Base-by-base conservation (phyloP, 371 early-diverging fungal genomes). In the Mortierella sp. region DNA sequence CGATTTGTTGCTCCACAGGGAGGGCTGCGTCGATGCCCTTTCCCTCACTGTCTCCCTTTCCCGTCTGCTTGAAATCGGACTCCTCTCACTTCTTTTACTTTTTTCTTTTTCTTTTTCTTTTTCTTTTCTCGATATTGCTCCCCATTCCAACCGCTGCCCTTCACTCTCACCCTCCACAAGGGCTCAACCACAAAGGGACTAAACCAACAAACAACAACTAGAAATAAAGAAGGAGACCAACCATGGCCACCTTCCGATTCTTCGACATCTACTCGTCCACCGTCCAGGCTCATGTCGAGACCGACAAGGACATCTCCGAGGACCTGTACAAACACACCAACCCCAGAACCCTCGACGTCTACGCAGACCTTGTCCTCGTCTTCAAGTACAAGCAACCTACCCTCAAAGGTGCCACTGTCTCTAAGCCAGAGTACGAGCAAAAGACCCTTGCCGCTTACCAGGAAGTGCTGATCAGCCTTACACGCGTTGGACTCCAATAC, bases 301-400 rank as follows among this genome's bases (percentile, higher is more conserved):
- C 21, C 11, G 35, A n/a, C 38, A 71, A 77, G 27, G 70, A 29
- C 48, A 43, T 44, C 18, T 44, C 56, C 27, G 35, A 35, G 38
- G 38, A n/a, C 32, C 72, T 65, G 14, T 32, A 35, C 51, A 65
- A 75, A 29, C 12, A 3, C 14, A 24, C 56, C 24, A 68, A 58
- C n/a, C 68, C 84, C 48, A 77, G 75, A 63, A 77, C 75, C 43
- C 44, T 83, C 73, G 85, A 84, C 46, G 38, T 75, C 65, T 86
- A 82, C 71, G 87, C 87, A 1, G 87, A 86, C 58, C 73, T 82
- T 27, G 72, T 82, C 63, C 65, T 86, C 46, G 73, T 86, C 72
- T 86, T 86, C 80, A 82, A 77, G 65, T 86, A 86, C 73, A 77
- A 77, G 51, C 71, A 71, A 21, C 82, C 82, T 1, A 49, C 14